phyloP scores from a whole-genome alignment of 2,329 filamentous ascomycete species.

The Aspergillus tanneri region DNA sequence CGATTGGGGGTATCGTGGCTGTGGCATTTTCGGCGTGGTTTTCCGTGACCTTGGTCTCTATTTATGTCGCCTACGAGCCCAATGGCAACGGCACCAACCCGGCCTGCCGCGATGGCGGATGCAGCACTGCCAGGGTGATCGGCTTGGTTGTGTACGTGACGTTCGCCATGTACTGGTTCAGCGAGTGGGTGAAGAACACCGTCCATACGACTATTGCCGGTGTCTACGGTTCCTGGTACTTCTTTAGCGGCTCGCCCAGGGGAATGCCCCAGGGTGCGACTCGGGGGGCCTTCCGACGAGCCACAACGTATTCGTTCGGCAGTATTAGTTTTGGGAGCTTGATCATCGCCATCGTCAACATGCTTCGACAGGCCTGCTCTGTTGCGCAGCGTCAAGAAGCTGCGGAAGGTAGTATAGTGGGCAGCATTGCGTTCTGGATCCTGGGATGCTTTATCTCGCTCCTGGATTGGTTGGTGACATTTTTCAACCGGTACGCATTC shows the following conservation, averaged over 20 bases:
- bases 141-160: constrained; percentile 83
- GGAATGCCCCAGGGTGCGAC: constrained; percentile 76
- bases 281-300: constrained; percentile 75
- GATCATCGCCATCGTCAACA: constrained; percentile 82
- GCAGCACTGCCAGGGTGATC: constrained; percentile 74
- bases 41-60: constrained; percentile 77
- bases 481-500: constrained; percentile 90
- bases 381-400: constrained; percentile 68
- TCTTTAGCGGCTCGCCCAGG: constrained; percentile 60
- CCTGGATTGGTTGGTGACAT: constrained; percentile 81
- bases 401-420: constrained; percentile 67
- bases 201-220: constrained; percentile 85
- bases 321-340: constrained; percentile 85
- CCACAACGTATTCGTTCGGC: constrained; percentile 88
- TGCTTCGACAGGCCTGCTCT: constrained; percentile 76
- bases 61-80: constrained; percentile 83
- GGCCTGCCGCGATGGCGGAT: constrained; percentile 56
- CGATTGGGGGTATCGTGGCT: constrained; percentile 75
- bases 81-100: constrained; percentile 48
- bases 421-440: constrained; percentile 67
- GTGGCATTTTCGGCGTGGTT: constrained; percentile 82
- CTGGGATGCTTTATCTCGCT: constrained; percentile 73
- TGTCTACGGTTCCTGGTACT: constrained; percentile 93
- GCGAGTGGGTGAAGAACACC: constrained; percentile 90
- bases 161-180: constrained; percentile 91